Evolutionary conservation across 768 basidiomycete species (phyloP).

Genomic region (Pholiota conissans): DNA sequence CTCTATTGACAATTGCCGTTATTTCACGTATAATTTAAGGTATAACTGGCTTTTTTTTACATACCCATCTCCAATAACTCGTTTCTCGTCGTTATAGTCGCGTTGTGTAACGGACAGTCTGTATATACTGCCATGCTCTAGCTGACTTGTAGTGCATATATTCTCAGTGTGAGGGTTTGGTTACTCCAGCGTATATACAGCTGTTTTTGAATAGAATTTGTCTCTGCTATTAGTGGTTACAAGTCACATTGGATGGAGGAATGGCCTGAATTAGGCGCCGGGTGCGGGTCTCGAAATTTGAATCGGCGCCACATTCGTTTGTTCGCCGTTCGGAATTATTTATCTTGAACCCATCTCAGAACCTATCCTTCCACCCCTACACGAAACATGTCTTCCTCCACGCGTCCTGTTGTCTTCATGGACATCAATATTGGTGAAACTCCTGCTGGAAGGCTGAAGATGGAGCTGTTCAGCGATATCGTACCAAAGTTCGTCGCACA

Average conservation of each 20-base stretch:
- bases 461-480: constrained; percentile 96
- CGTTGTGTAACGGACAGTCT: neutral
- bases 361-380: neutral
- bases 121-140: neutral
- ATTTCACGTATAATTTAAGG: constrained; percentile 20
- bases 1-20: constrained; percentile 6
- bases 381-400: constrained; percentile 35
- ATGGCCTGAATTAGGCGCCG: too few species aligned
- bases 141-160: neutral
- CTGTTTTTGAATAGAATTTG: neutral
- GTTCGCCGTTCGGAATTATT: neutral
- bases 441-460: constrained; percentile 91
- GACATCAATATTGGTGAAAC: constrained; percentile 97
- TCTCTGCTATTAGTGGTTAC: neutral
- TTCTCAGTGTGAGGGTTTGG: neutral
- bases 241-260: too few species aligned
- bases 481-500: constrained; percentile 76
- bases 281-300: neutral
- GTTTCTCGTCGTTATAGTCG: neutral
- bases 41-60: constrained; percentile 15
- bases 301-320: neutral
- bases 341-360: too few species aligned
- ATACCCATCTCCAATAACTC: constrained; percentile 13
- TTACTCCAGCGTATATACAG: neutral
- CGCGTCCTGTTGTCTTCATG: constrained; percentile 94